Conservation (phyloP, 2,329 filamentous ascomycete species). For the Botrytis cinerea region DNA sequence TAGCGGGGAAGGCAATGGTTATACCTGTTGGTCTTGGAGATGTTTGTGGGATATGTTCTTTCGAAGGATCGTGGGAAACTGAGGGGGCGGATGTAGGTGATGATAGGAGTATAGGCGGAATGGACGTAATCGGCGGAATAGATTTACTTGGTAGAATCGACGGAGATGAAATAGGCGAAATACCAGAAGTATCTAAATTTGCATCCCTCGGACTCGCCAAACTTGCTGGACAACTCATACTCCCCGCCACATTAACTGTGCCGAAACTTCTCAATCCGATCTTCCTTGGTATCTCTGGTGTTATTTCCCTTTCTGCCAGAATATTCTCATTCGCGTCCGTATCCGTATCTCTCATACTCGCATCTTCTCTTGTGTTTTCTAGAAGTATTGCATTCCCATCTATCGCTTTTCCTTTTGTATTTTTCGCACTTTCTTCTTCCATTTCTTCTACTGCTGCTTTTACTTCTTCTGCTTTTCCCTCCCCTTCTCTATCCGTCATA, state of each 20-base stretch:
- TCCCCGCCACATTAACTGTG: background rate
- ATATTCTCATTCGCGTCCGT: background rate
- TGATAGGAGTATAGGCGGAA: background rate
- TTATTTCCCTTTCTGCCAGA: background rate
- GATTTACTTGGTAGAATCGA: background rate
- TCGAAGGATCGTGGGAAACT: background rate
- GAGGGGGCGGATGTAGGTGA: background rate
- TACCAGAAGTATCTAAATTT: background rate
- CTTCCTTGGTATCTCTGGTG: background rate
- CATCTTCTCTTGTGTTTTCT: background rate
- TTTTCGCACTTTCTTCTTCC: too few species aligned
- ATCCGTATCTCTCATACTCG: background rate
- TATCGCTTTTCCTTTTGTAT: accelerated
- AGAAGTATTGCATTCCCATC: background rate
- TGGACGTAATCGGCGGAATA: background rate
- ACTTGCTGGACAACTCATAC: background rate
- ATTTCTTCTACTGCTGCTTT: too few species aligned
- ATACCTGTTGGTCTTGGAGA: background rate
- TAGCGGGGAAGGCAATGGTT: background rate
- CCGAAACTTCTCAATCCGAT: too few species aligned
- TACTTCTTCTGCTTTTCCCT: too few species aligned
- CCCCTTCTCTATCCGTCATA: background rate
- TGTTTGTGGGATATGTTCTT: background rate
- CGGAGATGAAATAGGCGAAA: background rate
- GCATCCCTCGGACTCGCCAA: background rate